phyloP scores from a whole-genome alignment of 1,139 yeast species.

The Zygosaccharomyces pseudobailii region DNA sequence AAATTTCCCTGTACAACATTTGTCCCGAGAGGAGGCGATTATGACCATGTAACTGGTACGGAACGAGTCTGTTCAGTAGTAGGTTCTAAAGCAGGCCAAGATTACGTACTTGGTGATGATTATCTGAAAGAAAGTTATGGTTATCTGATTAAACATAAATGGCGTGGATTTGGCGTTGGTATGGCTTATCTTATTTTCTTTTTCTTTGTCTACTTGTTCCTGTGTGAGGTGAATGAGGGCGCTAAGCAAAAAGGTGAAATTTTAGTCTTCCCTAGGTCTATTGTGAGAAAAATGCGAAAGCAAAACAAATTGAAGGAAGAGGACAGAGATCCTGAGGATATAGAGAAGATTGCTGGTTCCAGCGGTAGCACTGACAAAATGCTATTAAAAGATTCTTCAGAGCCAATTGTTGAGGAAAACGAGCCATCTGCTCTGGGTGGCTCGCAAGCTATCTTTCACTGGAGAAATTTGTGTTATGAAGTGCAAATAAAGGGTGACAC shows the following conservation, averaged over 20 bases:
- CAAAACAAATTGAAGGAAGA: slow-evolving; percentile 18
- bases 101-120: slow-evolving; percentile 51
- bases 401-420: slow-evolving; percentile 10
- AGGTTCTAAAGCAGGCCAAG: slow-evolving; percentile 58
- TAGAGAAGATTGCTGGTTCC: slow-evolving; percentile 19
- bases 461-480: slow-evolving; percentile 74
- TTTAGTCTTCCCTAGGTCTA: slow-evolving; percentile 55
- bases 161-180: slow-evolving; percentile 81
- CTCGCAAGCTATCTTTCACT: slow-evolving; percentile 57
- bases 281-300: slow-evolving; percentile 36
- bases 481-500: slow-evolving; percentile 60
- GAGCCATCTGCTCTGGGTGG: slow-evolving; percentile 18
- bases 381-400: slow-evolving; percentile 19
- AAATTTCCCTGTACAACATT: slow-evolving; percentile 41
- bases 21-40: slow-evolving; percentile 51
- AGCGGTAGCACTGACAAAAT: slow-evolving; percentile 18
- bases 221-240: slow-evolving; percentile 66
- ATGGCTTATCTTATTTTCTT: slow-evolving; percentile 35
- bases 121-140: slow-evolving; percentile 53
- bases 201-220: slow-evolving; percentile 39
- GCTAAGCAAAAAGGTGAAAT: slow-evolving; percentile 82
- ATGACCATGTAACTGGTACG: slow-evolving; percentile 38
- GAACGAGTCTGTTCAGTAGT: slow-evolving; percentile 56
- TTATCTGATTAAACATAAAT: slow-evolving; percentile 56
- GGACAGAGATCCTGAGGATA: slow-evolving; percentile 18